A percentile compares a stretch with the other conserved stretches of the same genome.
Evolutionary conservation across 768 basidiomycete species (phyloP).

Genomic region (Lentinula lateritia): DNA sequence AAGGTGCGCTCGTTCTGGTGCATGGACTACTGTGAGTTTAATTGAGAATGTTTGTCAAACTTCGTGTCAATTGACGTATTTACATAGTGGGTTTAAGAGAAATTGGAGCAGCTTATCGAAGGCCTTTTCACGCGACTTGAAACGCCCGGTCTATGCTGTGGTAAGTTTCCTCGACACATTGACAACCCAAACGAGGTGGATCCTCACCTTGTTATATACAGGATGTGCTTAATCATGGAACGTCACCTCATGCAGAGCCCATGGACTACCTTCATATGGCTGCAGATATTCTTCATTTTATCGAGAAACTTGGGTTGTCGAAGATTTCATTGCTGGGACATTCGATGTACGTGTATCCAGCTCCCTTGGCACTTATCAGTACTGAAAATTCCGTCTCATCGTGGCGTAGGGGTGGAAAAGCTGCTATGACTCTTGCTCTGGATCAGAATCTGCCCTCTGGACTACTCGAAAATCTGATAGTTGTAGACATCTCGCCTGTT

Average conservation of each 20-base stretch:
- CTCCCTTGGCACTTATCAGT: background rate
- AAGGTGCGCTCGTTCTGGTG: slow-evolving; percentile 48
- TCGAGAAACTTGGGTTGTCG: slow-evolving; percentile 43
- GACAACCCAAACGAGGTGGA: background rate
- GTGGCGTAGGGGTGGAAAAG: slow-evolving; percentile 55
- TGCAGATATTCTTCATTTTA: slow-evolving; percentile 66
- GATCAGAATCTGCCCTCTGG: slow-evolving; percentile 21
- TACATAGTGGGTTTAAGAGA: slow-evolving; percentile 72
- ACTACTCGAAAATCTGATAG: slow-evolving; percentile 43
- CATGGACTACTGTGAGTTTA: slow-evolving; percentile 57
- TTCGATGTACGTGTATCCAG: slow-evolving; percentile 62
- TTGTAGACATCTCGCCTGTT: slow-evolving; percentile 64
- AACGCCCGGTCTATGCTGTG: slow-evolving; percentile 70
- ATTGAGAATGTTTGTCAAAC: background rate
- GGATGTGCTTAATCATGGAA: slow-evolving; percentile 88
- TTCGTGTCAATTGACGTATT: background rate
- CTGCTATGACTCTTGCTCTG: slow-evolving; percentile 49
- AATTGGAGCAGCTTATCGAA: slow-evolving; percentile 86
- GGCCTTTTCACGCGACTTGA: slow-evolving; percentile 59
- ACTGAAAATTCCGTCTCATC: slow-evolving; percentile 3
- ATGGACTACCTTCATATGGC: slow-evolving; percentile 83
- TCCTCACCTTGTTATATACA: slow-evolving; percentile 19
- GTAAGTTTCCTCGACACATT: slow-evolving; percentile 29
- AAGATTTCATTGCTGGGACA: slow-evolving; percentile 80
- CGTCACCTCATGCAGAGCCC: slow-evolving; percentile 67